A percentile compares a stretch with the other conserved stretches of the same genome.
Evolutionary conservation across 177 flowering plant species (phyloP).

Genomic region (Tripterygium wilfordii): DNA sequence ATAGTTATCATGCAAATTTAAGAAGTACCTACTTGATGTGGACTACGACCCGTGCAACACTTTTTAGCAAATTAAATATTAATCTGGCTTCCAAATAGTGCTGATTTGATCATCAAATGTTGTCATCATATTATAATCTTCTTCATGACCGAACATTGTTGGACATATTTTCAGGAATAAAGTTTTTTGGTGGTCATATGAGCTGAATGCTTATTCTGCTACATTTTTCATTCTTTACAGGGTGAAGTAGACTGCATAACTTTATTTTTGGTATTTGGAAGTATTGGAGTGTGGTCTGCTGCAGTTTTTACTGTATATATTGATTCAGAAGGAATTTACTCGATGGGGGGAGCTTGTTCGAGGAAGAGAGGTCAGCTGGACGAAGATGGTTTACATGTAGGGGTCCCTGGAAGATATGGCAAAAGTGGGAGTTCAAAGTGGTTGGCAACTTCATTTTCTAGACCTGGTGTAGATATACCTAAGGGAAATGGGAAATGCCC

Average conservation of each 20-base stretch:
- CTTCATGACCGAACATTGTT: too few species aligned
- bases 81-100: too few species aligned
- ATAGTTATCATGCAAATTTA: too few species aligned
- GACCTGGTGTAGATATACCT: conserved; percentile 23
- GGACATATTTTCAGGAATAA: too few species aligned
- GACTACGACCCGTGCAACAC: too few species aligned
- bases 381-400: conserved; percentile 50
- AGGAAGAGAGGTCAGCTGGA: conserved; percentile 72
- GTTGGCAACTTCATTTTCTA: conserved; percentile 43
- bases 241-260: conserved; percentile 3
- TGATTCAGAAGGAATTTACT: conserved; percentile 8
- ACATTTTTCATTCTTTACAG: conserved; percentile 1
- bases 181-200: background rate
- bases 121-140: too few species aligned
- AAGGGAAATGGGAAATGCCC: conserved; percentile 35
- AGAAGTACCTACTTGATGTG: too few species aligned
- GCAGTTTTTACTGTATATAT: conserved; percentile 6
- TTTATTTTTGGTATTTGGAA: conserved; percentile 2
- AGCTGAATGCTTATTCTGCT: conserved; percentile 4
- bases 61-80: too few species aligned
- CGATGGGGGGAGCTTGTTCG: conserved; percentile 91
- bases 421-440: conserved; percentile 73
- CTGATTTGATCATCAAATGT: too few species aligned
- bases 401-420: conserved; percentile 40
- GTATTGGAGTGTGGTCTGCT: conserved; percentile 3